Base-by-base conservation (phyloP, 2,329 filamentous ascomycete genomes). In the Ophiostoma piceae region DNA sequence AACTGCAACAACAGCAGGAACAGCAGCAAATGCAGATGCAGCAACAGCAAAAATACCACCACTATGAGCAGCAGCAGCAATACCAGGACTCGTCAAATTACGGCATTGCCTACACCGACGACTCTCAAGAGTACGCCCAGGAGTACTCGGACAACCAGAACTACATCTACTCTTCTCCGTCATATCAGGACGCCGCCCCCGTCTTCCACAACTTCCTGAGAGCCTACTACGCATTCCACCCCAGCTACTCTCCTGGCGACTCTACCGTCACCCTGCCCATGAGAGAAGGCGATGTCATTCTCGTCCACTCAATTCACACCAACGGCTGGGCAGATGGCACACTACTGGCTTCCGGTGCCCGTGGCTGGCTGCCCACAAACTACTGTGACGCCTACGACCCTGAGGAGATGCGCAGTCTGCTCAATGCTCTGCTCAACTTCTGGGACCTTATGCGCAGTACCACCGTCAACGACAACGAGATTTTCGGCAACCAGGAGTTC, bases 301-400 rank as follows among this genome's bases (percentile, higher is more conserved):
- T 99, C 71, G 91, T 99, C 29, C 95, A 99, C 79, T 97, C 95
- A 3, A 92, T 98, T 74, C 95, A 99, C 79, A 95, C 92, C 72
- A 99, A 98, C 81, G 95, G 95, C 74, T 99, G 95, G 95, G 95
- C 95, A 41, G 95, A 99, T 78, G 95, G 95, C 68, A 99, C 95
- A 0, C 83, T 97, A 57, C 81, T 99, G 72, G 86, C 90, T 32
- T 92, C 93, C 2, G 94, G 94, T 35, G 90, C 91, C 67, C 87
- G 95, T 74, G 95, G 95, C 73, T 99, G 95, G 95, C 83, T 99
- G 71, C 95, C 95, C 2, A 99, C 95, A 9, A 99, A 99, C 79
- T 99, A 98, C 79, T 99, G 95, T 82, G 94, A 97, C 77, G 86
- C 92, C 11, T 99, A 97, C 78, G 92, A 97, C 74, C 92, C 94